Conservation (phyloP, 2,329 filamentous ascomycete genomes). For the Trichoderma simmonsii region DNA sequence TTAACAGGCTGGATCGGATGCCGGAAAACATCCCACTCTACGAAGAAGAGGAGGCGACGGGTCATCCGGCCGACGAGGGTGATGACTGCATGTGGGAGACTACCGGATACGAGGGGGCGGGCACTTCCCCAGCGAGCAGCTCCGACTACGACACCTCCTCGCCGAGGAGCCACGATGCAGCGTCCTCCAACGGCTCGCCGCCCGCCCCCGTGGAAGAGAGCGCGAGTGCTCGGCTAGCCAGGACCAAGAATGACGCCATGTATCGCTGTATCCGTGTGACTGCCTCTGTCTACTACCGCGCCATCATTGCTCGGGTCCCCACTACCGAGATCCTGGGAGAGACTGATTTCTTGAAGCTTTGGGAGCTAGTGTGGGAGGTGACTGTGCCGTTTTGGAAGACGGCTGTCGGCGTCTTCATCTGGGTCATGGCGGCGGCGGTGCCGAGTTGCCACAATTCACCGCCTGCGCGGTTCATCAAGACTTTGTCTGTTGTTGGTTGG, state of each 20-base stretch:
- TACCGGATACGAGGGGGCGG: slow-evolving; percentile 12
- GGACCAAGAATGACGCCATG: slow-evolving; percentile 36
- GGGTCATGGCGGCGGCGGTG: slow-evolving; percentile 44
- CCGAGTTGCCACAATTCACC: slow-evolving; percentile 38
- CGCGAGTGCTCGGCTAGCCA: slow-evolving; percentile 10
- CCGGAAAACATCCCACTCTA: slow-evolving; percentile 22
- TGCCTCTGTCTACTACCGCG: slow-evolving; percentile 47
- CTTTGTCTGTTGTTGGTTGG: slow-evolving; percentile 41
- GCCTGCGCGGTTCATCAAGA: slow-evolving; percentile 46
- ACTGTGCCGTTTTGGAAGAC: slow-evolving; percentile 45
- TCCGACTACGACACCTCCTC: slow-evolving; percentile 5
- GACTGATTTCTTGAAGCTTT: slow-evolving; percentile 42
- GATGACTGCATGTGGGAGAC: slow-evolving; percentile 13
- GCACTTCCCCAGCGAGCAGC: slow-evolving; percentile 1
- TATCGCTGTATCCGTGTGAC: slow-evolving; percentile 47
- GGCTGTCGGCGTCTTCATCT: slow-evolving; percentile 48
- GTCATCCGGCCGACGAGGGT: not conserved
- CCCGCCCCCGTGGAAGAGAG: slow-evolving; percentile 5
- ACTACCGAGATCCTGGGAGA: slow-evolving; percentile 40
- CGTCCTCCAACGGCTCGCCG: not conserved
- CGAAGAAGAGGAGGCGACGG: not conserved
- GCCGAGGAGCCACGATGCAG: not conserved
- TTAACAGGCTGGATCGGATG: slow-evolving; percentile 37
- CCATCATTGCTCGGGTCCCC: slow-evolving; percentile 42
- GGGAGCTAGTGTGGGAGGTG: slow-evolving; percentile 47